Evolutionary conservation across 1,139 yeast species (phyloP), one percentile per base, ranked within the genome.

Genomic region (Sugiyamaella pinicola): DNA sequence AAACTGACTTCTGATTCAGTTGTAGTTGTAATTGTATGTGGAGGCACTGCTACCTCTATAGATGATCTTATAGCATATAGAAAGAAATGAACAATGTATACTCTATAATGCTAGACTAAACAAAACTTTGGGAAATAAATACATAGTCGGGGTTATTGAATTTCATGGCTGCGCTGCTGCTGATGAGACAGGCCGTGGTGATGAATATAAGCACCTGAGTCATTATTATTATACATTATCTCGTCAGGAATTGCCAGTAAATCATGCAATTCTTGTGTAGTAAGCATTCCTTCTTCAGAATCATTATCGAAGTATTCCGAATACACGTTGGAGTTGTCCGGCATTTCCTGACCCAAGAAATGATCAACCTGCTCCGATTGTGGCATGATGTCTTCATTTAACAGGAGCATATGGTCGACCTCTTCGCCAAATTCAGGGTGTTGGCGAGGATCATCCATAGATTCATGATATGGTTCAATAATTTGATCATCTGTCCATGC

Each of bases 11-110:
- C 68, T 1, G 80, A 80, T 42, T 86, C 83, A 54, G 74, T 78
- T 4, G 72, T 84, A 0, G 77, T 84, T 1, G 69, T 82, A 12
- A 76, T 84, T 40, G 86, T 82, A 0, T 84, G 89, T 65, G 89
- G 90, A 3, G 90, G 89, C 1, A 74, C 80, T 1, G 73, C 81
- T 12, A 77, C 81, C 24, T 66, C 74, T 1, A 22, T 68, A 21
- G 64, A 67, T 29, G 56, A 55, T 38, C 53, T 54, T 15, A 29
- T 47, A 8, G 19, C n/a, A 37, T 47, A 47, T 21, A 38, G 39
- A 22, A 22, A 44, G 24, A 43, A 13, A 40, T 17, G 28, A 12
- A 19, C 5, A 6, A 5, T 34, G 8, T 4, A 7, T 31, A 10
- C 15, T 10, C n/a, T n/a, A n/a, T n/a, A n/a, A n/a, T n/a, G n/a